Conservation (phyloP, 2,329 filamentous ascomycete species). For the Penicillium paneum region DNA sequence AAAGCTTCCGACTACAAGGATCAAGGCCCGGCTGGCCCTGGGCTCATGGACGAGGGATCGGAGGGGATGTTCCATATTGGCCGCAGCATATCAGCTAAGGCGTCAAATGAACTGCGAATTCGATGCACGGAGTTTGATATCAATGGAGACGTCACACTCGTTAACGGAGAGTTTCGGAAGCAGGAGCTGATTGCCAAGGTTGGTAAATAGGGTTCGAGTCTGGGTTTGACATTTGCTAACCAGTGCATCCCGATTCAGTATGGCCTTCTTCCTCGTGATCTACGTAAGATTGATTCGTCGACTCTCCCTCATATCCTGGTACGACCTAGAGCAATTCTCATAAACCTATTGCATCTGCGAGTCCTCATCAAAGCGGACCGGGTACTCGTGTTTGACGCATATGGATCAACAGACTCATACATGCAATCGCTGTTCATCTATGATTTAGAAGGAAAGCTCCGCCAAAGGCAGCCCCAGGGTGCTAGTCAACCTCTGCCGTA, state of each 20-base stretch:
- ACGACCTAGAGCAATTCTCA: constrained; percentile 84
- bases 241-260: constrained; percentile 56
- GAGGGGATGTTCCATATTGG: constrained; percentile 65
- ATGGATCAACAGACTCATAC: constrained; percentile 90
- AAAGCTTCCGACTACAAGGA: constrained; percentile 39
- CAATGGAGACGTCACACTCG: constrained; percentile 83
- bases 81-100: constrained; percentile 69
- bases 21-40: constrained; percentile 57
- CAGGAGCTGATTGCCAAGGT: constrained; percentile 94
- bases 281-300: constrained; percentile 96
- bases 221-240: constrained; percentile 49
- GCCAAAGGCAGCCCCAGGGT: constrained; percentile 64
- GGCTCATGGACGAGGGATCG: constrained; percentile 57
- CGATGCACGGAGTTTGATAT: constrained; percentile 95
- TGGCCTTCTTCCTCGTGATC: constrained; percentile 84
- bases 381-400: constrained; percentile 92
- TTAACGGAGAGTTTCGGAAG: constrained; percentile 97
- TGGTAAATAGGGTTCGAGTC: constrained; percentile 70
- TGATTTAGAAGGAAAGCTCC: constrained; percentile 86
- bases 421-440: constrained; percentile 98
- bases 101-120: constrained; percentile 77
- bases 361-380: constrained; percentile 94
- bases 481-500: constrained; percentile 68
- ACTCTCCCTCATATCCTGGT: constrained; percentile 93
- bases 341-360: constrained; percentile 93